These are phyloP conservation scores for Rhodomyrtus psidioides DNA, from an alignment of 441 rosid genomes.

Conservation along the genomic window DNA sequence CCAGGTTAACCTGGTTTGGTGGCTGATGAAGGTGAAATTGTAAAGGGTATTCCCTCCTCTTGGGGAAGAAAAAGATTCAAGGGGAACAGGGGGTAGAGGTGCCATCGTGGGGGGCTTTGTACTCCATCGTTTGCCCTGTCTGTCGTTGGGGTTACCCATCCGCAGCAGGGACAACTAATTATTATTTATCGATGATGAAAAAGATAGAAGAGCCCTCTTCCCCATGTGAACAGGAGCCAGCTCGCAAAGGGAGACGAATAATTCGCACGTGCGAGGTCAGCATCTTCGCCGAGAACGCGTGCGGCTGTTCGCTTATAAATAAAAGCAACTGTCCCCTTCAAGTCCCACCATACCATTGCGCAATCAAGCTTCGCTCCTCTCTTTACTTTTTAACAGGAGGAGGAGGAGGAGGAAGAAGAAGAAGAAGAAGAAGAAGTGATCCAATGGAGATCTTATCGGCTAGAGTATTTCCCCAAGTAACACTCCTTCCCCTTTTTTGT, in stretches of 20 bases:
- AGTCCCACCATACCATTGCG: background rate
- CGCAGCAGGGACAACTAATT: background rate
- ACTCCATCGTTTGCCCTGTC: too few species aligned
- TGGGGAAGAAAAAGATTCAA: too few species aligned
- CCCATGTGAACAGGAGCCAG: background rate
- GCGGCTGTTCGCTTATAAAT: background rate
- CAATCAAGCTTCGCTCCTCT: background rate
- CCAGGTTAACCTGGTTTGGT: too few species aligned
- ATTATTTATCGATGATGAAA: background rate
- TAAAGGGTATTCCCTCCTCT: too few species aligned
- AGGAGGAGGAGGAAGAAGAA: background rate
- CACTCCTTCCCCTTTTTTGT: background rate
- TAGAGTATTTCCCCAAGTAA: slow-evolving; percentile 26
- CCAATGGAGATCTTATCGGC: slow-evolving; percentile 29
- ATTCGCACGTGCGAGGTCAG: background rate
- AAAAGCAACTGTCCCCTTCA: background rate
- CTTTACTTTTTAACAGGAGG: background rate
- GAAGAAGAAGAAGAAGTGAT: background rate
- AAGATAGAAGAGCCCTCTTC: background rate
- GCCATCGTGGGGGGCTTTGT: too few species aligned
- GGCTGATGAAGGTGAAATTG: too few species aligned
- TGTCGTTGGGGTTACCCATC: too few species aligned
- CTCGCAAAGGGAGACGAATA: background rate
- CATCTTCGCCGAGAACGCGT: background rate
- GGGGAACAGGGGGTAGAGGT: too few species aligned